Conservation (phyloP, 306 rosid species). For the Macrotyloma uniflorum region DNA sequence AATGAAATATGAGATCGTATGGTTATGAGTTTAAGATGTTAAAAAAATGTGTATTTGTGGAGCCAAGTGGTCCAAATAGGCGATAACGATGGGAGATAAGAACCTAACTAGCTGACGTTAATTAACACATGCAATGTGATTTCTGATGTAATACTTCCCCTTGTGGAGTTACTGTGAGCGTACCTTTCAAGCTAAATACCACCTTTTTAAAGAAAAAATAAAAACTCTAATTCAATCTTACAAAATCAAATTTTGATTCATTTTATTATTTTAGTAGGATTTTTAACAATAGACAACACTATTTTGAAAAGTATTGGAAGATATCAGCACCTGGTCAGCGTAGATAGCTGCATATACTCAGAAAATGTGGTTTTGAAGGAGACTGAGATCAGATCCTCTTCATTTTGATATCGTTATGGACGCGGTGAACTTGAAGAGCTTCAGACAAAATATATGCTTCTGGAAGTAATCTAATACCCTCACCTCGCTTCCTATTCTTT, state of each 20-base stretch:
- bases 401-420: slow-evolving; percentile 9
- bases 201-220: background rate
- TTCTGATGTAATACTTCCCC: background rate
- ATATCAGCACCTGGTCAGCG: slow-evolving; percentile 33
- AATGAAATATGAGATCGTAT: background rate
- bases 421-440: slow-evolving; percentile 21
- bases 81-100: background rate
- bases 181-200: slow-evolving; percentile 19
- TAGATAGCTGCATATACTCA: background rate
- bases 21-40: background rate
- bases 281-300: no score
- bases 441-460: background rate
- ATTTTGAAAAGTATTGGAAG: background rate
- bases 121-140: background rate
- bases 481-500: background rate
- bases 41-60: background rate
- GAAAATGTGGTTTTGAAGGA: slow-evolving; percentile 1
- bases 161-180: slow-evolving; percentile 32
- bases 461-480: background rate
- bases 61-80: slow-evolving; percentile 1
- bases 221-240: no score
- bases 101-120: background rate
- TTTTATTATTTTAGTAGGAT: no score
- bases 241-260: no score
- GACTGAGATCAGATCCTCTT: slow-evolving; percentile 33